Evolutionary conservation across 441 rosid genomes (phyloP), one percentile per base, ranked within the genome.

Genomic region (Breynia disticha): DNA sequence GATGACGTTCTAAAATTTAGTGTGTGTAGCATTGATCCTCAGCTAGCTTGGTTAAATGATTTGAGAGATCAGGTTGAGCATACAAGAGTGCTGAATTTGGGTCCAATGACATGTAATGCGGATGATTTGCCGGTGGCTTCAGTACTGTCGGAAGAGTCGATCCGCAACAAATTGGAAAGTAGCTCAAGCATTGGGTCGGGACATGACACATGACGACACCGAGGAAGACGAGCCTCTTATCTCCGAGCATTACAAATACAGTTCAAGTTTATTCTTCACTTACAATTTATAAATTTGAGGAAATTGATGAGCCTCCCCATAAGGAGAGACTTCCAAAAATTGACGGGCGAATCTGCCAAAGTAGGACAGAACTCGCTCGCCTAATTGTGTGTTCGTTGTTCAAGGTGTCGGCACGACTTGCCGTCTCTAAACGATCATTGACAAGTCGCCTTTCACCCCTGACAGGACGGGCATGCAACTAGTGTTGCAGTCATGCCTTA

Each of bases 21-120:
- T 65, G 20, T 4, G 1, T 18, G 45, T 47, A 2, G 57, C 48
- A 39, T n/a, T 51, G 13, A 11, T 13, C 14, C n/a, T 1, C 15
- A 10, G 15, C 24, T 51, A 43, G 82, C 99, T 2, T 93, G 99
- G 97, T 69, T 86, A 60, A 93, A 79, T 72, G 99, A 89, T 72
- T 75, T 93, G 76, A 70, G 88, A 66, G 94, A 86, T 67, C 99
- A 89, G 72, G 88, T 93, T 22, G 93, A 86, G 72, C 93, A 46
- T 41, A 89, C 89, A 9, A 77, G 95, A 69, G 90, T 93, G 55
- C 72, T 93, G 58, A 89, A 78, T 74, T 86, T 83, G 65, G 90
- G n/a, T n/a, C n/a, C n/a, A n/a, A n/a, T n/a, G n/a, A n/a, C n/a
- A n/a, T n/a, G n/a, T n/a, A n/a, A n/a, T n/a, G n/a, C n/a, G n/a